These are phyloP conservation scores for Zymoseptoria tritici DNA, from an alignment of 2,329 filamentous ascomycete species.

Conservation along the genomic window DNA sequence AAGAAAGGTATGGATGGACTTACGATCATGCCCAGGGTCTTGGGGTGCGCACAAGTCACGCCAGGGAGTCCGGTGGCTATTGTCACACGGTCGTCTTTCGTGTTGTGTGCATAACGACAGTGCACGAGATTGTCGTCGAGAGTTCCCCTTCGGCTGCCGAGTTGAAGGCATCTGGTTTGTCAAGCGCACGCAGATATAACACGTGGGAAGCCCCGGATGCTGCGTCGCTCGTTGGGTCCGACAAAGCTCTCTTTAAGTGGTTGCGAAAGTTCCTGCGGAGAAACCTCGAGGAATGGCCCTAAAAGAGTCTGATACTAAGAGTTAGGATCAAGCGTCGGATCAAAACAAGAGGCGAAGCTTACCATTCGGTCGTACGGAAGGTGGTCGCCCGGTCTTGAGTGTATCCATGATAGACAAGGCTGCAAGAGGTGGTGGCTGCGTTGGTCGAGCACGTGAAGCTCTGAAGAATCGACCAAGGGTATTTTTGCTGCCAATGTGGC, in stretches of 20 bases:
- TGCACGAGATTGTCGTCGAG: neutral
- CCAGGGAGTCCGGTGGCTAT: neutral
- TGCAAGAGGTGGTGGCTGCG: neutral
- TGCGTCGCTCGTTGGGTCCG: neutral
- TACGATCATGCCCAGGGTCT: neutral
- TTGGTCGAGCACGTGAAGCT: neutral
- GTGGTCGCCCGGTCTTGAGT: neutral
- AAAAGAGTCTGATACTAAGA: neutral
- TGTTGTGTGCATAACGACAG: neutral
- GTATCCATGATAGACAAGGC: neutral
- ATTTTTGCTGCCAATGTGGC: neutral
- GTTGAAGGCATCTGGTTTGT: neutral
- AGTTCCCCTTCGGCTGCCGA: neutral
- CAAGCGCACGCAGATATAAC: neutral
- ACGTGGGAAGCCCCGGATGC: neutral
- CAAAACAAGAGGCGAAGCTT: neutral
- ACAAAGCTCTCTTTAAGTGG: neutral
- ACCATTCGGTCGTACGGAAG: neutral
- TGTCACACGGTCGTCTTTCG: neutral
- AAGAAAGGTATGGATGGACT: neutral
- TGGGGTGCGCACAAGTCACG: neutral
- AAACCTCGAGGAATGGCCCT: neutral
- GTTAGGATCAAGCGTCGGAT: neutral
- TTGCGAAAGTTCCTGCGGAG: neutral
- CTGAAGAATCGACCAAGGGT: neutral